phyloP scores from a whole-genome alignment of 306 rosid species.

The Calophaca sinica region DNA sequence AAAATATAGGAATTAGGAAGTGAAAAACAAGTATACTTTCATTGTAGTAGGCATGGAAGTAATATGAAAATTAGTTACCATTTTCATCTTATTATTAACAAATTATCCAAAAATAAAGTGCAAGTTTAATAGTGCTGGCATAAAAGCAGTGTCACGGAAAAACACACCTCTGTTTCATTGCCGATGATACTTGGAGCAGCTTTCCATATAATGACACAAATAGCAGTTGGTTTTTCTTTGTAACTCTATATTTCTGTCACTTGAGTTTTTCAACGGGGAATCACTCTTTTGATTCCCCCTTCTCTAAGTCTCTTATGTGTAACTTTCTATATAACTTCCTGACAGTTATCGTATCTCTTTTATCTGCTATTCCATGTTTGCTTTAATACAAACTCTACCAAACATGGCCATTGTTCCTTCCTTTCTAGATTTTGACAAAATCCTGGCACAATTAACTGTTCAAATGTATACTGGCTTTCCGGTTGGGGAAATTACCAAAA shows the following conservation, averaged over 20 bases:
- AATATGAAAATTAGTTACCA: not conserved
- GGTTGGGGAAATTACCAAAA: constrained; percentile 16
- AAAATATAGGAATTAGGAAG: not conserved
- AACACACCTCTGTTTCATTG: not conserved
- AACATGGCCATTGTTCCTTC: too few relatives aligned
- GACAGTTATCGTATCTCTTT: constrained; percentile 23
- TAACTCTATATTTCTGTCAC: not conserved
- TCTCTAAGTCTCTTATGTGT: not conserved
- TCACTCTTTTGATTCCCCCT: constrained; percentile 10
- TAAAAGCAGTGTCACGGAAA: constrained; percentile 1
- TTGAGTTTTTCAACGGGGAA: not conserved
- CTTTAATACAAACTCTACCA: constrained; percentile 27
- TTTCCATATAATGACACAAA: constrained; percentile 5
- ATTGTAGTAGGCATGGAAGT: not conserved
- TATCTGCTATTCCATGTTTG: constrained; percentile 1
- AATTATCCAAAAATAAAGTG: constrained; percentile 2
- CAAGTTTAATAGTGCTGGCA: not conserved
- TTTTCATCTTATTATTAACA: constrained; percentile 6
- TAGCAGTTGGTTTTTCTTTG: constrained; percentile 7
- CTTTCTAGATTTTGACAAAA: too few relatives aligned
- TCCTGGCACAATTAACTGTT: too few relatives aligned
- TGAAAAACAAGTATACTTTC: not conserved
- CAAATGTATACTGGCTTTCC: not conserved
- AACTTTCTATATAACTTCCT: not conserved
- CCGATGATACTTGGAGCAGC: not conserved